Base-by-base conservation (phyloP, 1,284 basidiomycete species). In the Ceratobasidium sp. region DNA sequence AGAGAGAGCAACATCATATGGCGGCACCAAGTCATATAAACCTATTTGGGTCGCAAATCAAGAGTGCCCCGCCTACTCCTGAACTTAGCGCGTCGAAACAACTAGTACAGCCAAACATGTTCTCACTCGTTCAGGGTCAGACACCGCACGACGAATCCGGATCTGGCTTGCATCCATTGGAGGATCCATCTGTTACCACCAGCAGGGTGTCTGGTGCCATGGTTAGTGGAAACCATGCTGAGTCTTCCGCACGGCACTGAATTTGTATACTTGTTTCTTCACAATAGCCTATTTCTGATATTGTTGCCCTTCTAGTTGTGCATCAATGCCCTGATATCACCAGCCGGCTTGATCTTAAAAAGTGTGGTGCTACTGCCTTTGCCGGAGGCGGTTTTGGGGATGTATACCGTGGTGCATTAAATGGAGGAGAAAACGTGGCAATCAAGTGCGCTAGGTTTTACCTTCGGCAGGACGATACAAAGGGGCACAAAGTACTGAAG, bases 361-460 rank as follows among this genome's bases (percentile, higher is more conserved):
- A 55, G 7, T 55, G 53, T 20, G 23, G 53, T 2, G n/a, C 12
- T 7, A 7, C 10, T 49, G 39, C 64, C 12, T 20, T 67, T 2
- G 20, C n/a, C 10, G 26, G 44, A n/a, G 64, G 64, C 20, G 64
- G 64, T 10, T 49, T 64, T 10, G 61, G 61, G 26, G 61, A 64
- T n/a, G 39, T 64, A 20, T 64, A 64, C 39, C 40, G n/a, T 46
- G 64, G 64, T 15, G 40, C 18, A 1, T 28, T 67, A n/a, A 2
- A 28, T 6, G 44, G 23, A 33, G 66, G 66, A 28, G 46, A 42
- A 6, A 10, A 28, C 9, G 49, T 53, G 13, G 66, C 66, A 12
- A 53, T 68, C 9, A 68, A 68, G 51, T 68, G 66, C 28, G 20
- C n/a, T 23, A 51, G 66, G 23, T 6, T 58, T 18, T 58, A 58